Evolutionary conservation across 1,284 basidiomycete genomes (phyloP).

Genomic region (Anthracocystis walkeri): DNA sequence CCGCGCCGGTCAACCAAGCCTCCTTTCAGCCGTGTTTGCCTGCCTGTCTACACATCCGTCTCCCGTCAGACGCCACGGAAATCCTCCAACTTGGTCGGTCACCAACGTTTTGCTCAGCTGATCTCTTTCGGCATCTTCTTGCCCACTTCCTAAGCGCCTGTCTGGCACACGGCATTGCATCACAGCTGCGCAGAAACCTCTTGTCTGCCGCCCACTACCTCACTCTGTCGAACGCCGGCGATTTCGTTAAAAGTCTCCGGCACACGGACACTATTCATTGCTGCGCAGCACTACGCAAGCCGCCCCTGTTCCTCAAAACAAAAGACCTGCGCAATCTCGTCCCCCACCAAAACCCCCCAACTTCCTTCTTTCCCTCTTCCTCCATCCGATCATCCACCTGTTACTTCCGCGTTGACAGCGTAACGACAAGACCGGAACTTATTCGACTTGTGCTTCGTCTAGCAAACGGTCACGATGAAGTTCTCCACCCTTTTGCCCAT

Average conservation of each 20-base stretch:
- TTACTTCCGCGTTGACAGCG: background rate
- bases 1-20: background rate
- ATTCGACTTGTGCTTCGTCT: background rate
- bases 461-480: constrained; percentile 21
- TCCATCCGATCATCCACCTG: background rate
- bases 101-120: too few species aligned
- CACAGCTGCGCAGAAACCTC: too few species aligned
- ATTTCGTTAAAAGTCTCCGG: background rate
- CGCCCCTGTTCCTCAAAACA: background rate
- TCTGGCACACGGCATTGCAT: too few species aligned
- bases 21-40: background rate
- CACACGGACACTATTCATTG: background rate
- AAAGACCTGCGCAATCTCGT: background rate
- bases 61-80: background rate
- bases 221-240: background rate
- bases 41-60: background rate
- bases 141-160: too few species aligned
- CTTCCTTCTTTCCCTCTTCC: background rate
- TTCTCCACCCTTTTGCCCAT: constrained; percentile 29
- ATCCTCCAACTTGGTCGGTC: constrained; percentile 1
- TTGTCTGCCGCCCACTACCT: too few species aligned
- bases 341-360: background rate
- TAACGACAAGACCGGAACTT: background rate
- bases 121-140: too few species aligned
- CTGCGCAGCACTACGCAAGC: background rate